A percentile compares a stretch with the other conserved stretches of the same genome.
Evolutionary conservation across 202 grass and related monocot genomes (phyloP).

Genomic region (Dendrocalamus latiflorus): DNA sequence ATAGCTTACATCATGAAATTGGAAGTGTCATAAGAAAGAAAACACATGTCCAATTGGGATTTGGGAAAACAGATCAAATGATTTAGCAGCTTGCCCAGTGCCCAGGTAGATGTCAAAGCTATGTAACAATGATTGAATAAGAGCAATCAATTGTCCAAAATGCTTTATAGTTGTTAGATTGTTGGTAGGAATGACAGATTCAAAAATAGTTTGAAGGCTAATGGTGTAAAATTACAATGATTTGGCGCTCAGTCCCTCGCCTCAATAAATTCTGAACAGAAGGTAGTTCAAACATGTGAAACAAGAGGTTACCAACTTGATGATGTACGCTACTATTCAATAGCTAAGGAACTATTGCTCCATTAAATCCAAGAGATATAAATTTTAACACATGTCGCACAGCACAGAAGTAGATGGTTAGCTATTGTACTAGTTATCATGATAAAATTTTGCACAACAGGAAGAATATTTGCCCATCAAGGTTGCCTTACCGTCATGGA

Average conservation of each 20-base stretch:
- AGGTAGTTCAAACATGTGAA: background rate
- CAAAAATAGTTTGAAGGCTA: background rate
- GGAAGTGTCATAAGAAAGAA: background rate
- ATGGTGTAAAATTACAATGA: background rate
- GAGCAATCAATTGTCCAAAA: background rate
- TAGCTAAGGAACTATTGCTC: background rate
- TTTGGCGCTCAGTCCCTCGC: background rate
- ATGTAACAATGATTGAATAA: constrained; percentile 3
- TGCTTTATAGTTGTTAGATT: background rate
- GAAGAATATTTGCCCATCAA: background rate
- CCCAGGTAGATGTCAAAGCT: background rate
- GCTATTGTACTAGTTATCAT: background rate
- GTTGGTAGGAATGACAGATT: background rate
- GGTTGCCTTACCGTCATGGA: constrained; percentile 47
- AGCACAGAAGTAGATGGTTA: background rate
- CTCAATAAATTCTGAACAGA: background rate
- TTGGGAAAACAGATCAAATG: background rate
- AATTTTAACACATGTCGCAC: background rate
- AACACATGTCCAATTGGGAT: background rate
- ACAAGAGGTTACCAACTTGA: background rate
- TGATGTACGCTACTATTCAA: background rate
- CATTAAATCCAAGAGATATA: background rate
- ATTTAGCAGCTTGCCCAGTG: background rate
- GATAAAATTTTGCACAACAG: background rate
- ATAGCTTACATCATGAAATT: background rate